A percentile compares a stretch with the other conserved stretches of the same genome.
These are phyloP conservation scores for Anthracocystis panici-leucophaei DNA, from an alignment of 1,284 basidiomycete species.

Conservation along the genomic window DNA sequence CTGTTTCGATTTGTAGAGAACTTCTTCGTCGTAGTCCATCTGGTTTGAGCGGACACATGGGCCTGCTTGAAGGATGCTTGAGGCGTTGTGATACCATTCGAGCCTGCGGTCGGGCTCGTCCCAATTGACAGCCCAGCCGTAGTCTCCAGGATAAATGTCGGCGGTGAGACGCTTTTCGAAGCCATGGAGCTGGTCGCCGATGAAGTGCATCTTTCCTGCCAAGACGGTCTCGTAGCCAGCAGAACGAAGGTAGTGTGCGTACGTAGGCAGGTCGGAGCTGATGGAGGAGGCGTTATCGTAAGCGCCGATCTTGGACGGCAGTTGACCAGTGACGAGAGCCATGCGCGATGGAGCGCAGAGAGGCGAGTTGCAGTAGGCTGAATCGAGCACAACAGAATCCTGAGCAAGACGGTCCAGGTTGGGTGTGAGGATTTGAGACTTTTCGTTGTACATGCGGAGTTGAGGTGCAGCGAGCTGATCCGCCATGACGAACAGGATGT, in stretches of 20 bases:
- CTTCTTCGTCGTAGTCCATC: constrained; percentile 50
- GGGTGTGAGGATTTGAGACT: constrained; percentile 39
- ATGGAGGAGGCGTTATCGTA: constrained; percentile 44
- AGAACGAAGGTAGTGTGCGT: constrained; percentile 39
- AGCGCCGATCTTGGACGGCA: constrained; percentile 36
- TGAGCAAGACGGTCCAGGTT: constrained; percentile 35
- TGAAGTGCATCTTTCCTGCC: constrained; percentile 46
- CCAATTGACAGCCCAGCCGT: constrained; percentile 48
- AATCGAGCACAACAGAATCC: constrained; percentile 38
- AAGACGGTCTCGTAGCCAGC: constrained; percentile 41
- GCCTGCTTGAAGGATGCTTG: constrained; percentile 42
- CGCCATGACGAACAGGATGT: constrained; percentile 44
- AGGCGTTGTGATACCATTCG: constrained; percentile 47
- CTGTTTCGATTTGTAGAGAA: constrained; percentile 42
- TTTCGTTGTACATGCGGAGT: constrained; percentile 44
- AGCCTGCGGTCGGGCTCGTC: constrained; percentile 37
- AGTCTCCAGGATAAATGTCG: constrained; percentile 45
- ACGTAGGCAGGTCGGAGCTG: constrained; percentile 42
- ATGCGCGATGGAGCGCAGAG: constrained; percentile 45
- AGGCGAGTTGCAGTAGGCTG: constrained; percentile 48
- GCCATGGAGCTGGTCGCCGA: constrained; percentile 44
- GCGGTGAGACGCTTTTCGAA: constrained; percentile 47
- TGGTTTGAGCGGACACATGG: constrained; percentile 43
- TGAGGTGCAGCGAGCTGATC: constrained; percentile 44
- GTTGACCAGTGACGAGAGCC: constrained; percentile 43